Evolutionary conservation across 2,329 filamentous ascomycete species (phyloP).

Genomic region (Aspergillus aculeatus): DNA sequence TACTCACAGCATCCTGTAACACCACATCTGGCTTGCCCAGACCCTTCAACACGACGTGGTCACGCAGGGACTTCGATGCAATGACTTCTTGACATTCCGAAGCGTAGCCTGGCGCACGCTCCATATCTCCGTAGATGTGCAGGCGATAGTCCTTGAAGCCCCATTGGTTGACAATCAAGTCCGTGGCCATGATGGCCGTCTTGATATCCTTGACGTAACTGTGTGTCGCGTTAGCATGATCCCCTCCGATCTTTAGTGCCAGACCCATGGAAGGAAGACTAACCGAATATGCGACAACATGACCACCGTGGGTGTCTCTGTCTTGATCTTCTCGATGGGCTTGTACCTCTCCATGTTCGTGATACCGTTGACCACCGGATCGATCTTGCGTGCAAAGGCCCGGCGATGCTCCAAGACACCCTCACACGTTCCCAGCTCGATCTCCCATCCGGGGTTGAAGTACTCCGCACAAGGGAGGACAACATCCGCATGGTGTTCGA

Average conservation of each 20-base stretch:
- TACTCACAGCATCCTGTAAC: conserved; percentile 14
- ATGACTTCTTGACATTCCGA: conserved; percentile 59
- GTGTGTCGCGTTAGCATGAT: not conserved
- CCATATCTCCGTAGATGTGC: conserved; percentile 64
- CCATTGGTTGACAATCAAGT: conserved; percentile 64
- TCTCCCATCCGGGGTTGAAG: conserved; percentile 64
- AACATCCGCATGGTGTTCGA: conserved; percentile 55
- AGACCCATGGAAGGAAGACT: not conserved
- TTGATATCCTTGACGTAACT: conserved; percentile 59
- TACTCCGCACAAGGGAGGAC: conserved; percentile 58
- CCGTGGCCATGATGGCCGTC: conserved; percentile 60
- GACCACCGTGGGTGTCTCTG: conserved; percentile 59
- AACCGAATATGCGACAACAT: conserved; percentile 59
- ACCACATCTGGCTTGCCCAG: conserved; percentile 16
- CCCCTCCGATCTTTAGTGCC: too few relatives aligned
- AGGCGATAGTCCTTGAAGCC: conserved; percentile 63
- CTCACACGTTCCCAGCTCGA: conserved; percentile 58
- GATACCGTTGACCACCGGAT: conserved; percentile 65
- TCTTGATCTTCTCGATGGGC: conserved; percentile 58
- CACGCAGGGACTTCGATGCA: conserved; percentile 53
- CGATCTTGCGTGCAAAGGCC: conserved; percentile 58
- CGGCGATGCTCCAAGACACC: conserved; percentile 57
- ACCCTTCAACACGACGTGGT: conserved; percentile 51
- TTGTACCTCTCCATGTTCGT: conserved; percentile 62
- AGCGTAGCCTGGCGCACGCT: conserved; percentile 60